Conservation (phyloP, 2,329 filamentous ascomycete genomes). For the Alternaria novae-zelandiae region DNA sequence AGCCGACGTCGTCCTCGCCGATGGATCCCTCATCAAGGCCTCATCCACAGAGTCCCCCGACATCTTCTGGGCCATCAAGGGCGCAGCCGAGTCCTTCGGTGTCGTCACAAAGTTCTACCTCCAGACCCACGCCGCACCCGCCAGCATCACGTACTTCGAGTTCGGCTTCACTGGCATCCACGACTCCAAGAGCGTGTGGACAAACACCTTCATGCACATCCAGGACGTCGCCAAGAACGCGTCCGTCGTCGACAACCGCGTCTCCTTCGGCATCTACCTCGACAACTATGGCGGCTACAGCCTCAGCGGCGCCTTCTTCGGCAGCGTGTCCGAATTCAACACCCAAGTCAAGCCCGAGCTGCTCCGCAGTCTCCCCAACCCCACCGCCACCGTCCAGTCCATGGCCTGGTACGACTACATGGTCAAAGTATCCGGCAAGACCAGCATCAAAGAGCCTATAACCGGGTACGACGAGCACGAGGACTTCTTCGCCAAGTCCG, state of each 20-base stretch:
- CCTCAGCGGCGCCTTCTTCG: slow-evolving; percentile 52
- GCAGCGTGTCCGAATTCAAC: slow-evolving; percentile 46
- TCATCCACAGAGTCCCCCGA: slow-evolving; percentile 45
- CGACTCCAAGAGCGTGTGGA: slow-evolving; percentile 38
- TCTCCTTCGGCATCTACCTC: slow-evolving; percentile 52
- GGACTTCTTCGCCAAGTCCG: slow-evolving; percentile 50
- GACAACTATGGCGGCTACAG: slow-evolving; percentile 44
- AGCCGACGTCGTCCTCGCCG: slow-evolving; percentile 48
- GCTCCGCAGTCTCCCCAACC: slow-evolving; percentile 43
- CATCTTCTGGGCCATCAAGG: slow-evolving; percentile 52
- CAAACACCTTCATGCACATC: slow-evolving; percentile 49
- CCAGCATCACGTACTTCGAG: slow-evolving; percentile 36
- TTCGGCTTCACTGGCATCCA: slow-evolving; percentile 36
- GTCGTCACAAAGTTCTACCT: slow-evolving; percentile 49
- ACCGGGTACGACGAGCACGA: slow-evolving; percentile 49
- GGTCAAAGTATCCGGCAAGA: slow-evolving; percentile 50
- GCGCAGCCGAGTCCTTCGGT: slow-evolving; percentile 52
- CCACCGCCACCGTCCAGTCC: slow-evolving; percentile 29
- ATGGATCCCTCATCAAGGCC: slow-evolving; percentile 48
- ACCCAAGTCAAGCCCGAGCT: slow-evolving; percentile 48
- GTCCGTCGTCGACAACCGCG: slow-evolving; percentile 49
- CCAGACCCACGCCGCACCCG: slow-evolving; percentile 37
- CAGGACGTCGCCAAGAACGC: slow-evolving; percentile 51
- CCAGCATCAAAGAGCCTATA: slow-evolving; percentile 33
- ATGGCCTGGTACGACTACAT: slow-evolving; percentile 49